These are phyloP conservation scores for Saccharomyces hybrid DNA, from an alignment of 1,139 yeast species.

Conservation along the genomic window DNA sequence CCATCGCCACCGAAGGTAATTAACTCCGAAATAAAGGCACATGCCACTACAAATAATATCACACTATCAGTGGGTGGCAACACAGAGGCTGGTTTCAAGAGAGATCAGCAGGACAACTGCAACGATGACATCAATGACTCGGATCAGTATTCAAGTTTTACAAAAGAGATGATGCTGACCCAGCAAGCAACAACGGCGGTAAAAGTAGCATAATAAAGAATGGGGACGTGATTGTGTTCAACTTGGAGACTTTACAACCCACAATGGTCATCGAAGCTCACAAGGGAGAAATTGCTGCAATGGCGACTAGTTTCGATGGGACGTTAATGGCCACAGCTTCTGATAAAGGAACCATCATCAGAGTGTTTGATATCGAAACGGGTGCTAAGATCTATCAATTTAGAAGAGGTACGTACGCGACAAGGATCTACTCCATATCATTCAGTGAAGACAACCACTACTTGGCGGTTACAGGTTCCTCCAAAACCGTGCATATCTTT, in stretches of 20 bases:
- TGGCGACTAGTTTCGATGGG: conserved; percentile 75
- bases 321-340: conserved; percentile 84
- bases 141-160: not conserved
- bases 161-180: conserved; percentile 5
- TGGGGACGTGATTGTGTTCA: conserved; percentile 87
- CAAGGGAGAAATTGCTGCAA: conserved; percentile 72
- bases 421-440: conserved; percentile 74
- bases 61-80: conserved; percentile 9
- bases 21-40: conserved; percentile 26
- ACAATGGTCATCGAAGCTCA: conserved; percentile 89
- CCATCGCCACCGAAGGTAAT: conserved; percentile 59
- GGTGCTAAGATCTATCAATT: conserved; percentile 84
- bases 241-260: conserved; percentile 71
- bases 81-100: not conserved
- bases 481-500: conserved; percentile 90
- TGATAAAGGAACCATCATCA: conserved; percentile 86
- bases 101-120: not conserved
- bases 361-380: conserved; percentile 77
- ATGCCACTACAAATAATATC: conserved; percentile 27
- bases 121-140: not conserved
- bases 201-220: conserved; percentile 36
- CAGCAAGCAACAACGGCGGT: conserved; percentile 30
- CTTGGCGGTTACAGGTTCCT: conserved; percentile 79
- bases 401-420: conserved; percentile 89
- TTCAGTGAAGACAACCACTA: conserved; percentile 71